phyloP scores from a whole-genome alignment of 805 yeast genomes.

The Torulaspora delbrueckii region DNA sequence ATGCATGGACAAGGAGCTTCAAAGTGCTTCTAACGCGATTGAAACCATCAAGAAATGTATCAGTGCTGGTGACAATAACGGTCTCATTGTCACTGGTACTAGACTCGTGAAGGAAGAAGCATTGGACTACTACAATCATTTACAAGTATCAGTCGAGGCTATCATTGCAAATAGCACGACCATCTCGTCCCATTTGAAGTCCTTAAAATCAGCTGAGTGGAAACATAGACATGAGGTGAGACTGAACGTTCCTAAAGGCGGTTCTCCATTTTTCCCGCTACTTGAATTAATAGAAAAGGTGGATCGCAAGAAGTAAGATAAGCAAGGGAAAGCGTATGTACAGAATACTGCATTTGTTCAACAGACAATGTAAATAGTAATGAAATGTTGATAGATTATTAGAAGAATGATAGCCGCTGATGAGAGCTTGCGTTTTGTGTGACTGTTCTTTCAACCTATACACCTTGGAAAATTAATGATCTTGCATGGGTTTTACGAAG shows the following conservation, averaged over 20 bases:
- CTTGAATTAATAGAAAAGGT: slow-evolving; percentile 10
- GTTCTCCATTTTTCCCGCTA: slow-evolving; percentile 25
- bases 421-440: neutral
- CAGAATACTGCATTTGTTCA: neutral
- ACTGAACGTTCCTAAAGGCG: slow-evolving; percentile 10
- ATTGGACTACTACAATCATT: slow-evolving; percentile 29
- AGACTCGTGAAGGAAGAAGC: slow-evolving; percentile 31
- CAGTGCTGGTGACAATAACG: slow-evolving; percentile 22
- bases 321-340: neutral
- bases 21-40: slow-evolving; percentile 14
- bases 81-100: slow-evolving; percentile 24
- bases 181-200: slow-evolving; percentile 8
- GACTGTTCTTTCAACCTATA: neutral
- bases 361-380: neutral
- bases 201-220: neutral
- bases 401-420: neutral
- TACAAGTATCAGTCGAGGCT: slow-evolving; percentile 16
- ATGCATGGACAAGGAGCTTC: slow-evolving; percentile 19
- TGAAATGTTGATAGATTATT: neutral
- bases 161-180: slow-evolving; percentile 14
- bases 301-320: neutral
- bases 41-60: slow-evolving; percentile 19
- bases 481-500: neutral
- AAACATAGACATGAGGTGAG: slow-evolving; percentile 8
- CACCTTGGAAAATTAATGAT: neutral